Evolutionary conservation across 192 early-diverging fungal species (phyloP).

Genomic region (Dispira simplex): DNA sequence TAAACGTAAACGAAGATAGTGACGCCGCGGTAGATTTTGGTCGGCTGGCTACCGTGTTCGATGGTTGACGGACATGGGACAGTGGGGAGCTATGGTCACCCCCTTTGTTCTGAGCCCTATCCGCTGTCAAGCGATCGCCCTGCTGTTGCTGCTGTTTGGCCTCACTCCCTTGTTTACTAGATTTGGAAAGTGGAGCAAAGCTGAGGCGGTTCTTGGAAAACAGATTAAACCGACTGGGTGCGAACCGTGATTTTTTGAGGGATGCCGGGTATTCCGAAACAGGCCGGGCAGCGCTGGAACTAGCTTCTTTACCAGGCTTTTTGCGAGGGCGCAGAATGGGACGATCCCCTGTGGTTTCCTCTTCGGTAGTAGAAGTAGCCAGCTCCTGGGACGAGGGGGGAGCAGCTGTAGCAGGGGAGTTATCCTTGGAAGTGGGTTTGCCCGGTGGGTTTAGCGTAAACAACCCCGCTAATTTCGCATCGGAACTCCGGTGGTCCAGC

Average conservation of each 20-base stretch:
- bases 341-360: no score
- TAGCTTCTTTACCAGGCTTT: no score
- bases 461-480: no score
- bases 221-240: slow-evolving; percentile 6
- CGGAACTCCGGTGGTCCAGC: no score
- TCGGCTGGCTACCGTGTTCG: neutral
- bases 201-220: slow-evolving; percentile 10
- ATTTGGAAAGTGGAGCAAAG: slow-evolving; percentile 9
- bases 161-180: neutral
- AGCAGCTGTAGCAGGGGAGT: no score
- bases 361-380: no score
- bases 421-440: no score
- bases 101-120: neutral
- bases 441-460: no score
- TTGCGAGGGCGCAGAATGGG: no score
- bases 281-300: neutral
- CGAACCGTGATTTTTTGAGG: slow-evolving; percentile 10
- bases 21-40: slow-evolving; percentile 2
- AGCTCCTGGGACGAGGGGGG: no score
- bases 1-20: slow-evolving; percentile 4
- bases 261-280: slow-evolving; percentile 2
- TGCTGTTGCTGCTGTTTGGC: no score
- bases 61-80: neutral
- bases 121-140: no score
- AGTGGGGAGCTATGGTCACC: neutral